phyloP scores from a whole-genome alignment of 208 protist species.

The Crithidia fasciculata region DNA sequence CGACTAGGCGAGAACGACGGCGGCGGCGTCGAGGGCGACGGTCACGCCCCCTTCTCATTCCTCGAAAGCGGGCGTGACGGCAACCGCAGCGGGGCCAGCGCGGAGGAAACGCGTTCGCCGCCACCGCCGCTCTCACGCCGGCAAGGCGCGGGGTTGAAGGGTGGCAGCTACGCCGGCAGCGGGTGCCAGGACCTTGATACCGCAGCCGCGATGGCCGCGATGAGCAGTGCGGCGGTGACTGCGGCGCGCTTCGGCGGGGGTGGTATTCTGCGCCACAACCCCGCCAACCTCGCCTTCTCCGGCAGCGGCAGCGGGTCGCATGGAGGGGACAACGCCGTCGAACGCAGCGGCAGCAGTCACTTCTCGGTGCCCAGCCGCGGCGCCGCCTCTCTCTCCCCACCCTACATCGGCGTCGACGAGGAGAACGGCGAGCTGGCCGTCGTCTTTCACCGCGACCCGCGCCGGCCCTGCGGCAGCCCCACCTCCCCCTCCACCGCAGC shows the following conservation, averaged over 20 bases:
- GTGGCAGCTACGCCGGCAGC: conserved; percentile 13
- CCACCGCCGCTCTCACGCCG: too few relatives aligned
- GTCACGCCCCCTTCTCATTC: not conserved
- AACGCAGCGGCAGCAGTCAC: conserved; percentile 21
- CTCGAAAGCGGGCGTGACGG: conserved; percentile 1
- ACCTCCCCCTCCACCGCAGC: conserved; percentile 2
- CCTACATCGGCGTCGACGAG: conserved; percentile 22
- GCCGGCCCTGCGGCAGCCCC: not conserved
- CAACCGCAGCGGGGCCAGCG: not conserved
- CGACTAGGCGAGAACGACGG: not conserved
- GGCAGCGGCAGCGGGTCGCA: conserved; percentile 17
- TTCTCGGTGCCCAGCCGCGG: conserved; percentile 9
- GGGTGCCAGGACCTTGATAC: conserved; percentile 6
- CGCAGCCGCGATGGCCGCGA: not conserved
- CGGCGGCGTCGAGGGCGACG: not conserved
- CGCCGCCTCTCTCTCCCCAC: conserved; percentile 3
- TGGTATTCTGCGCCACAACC: conserved; percentile 10
- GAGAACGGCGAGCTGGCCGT: conserved; percentile 20
- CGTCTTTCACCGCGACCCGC: conserved; percentile 4
- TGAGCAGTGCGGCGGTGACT: not conserved
- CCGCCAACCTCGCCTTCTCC: conserved; percentile 3
- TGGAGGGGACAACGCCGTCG: conserved; percentile 3
- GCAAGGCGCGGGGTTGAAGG: not conserved
- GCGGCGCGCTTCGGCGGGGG: conserved; percentile 9
- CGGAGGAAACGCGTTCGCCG: not conserved